These are phyloP conservation scores for Salix purpurea DNA, from an alignment of 345 rosid species.

Conservation along the genomic window DNA sequence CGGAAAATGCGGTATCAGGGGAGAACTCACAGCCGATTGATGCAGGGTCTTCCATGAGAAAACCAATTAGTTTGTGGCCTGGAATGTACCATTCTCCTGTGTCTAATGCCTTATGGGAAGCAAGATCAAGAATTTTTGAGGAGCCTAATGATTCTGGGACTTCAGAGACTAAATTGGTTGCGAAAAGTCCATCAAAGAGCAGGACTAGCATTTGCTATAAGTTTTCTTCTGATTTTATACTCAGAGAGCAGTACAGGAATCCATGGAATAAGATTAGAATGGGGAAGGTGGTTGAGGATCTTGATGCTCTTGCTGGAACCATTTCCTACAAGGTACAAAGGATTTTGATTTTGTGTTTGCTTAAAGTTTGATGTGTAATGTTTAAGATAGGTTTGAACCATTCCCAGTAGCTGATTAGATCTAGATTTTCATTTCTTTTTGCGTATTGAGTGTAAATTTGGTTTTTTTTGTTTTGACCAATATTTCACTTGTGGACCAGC, in stretches of 20 bases:
- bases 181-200: conserved; percentile 62
- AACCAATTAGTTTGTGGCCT: conserved; percentile 87
- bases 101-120: conserved; percentile 90
- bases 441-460: not conserved
- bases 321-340: conserved; percentile 62
- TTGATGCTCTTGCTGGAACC: conserved; percentile 92
- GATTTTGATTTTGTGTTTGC: not conserved
- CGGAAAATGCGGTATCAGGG: conserved; percentile 2
- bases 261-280: conserved; percentile 83
- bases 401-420: not conserved
- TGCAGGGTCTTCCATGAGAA: conserved; percentile 75
- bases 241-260: conserved; percentile 78
- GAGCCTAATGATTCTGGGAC: conserved; percentile 21
- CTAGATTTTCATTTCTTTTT: not conserved
- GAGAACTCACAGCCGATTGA: conserved; percentile 48
- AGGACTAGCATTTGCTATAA: conserved; percentile 64
- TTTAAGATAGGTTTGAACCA: not conserved
- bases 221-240: conserved; percentile 67
- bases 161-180: conserved; percentile 29
- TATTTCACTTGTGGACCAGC: conserved; percentile 37
- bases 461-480: not conserved
- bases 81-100: conserved; percentile 96
- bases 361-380: too few species aligned
- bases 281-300: conserved; percentile 87
- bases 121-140: conserved; percentile 63